These are phyloP conservation scores for Diaporthe capsici DNA, from an alignment of 2,329 filamentous ascomycete genomes.

Conservation along the genomic window DNA sequence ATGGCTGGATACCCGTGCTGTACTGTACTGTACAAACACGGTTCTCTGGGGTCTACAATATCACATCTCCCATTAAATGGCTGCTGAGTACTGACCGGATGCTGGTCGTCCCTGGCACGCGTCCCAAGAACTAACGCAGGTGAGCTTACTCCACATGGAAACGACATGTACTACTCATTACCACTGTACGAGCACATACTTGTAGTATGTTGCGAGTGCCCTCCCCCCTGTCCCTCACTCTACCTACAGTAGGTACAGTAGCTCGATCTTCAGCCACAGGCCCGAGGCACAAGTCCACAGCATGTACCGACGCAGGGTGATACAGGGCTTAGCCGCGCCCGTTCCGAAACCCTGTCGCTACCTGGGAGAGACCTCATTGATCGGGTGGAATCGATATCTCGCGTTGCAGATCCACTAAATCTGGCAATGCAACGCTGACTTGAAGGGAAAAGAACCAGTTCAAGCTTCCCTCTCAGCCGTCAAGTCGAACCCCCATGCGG, in stretches of 20 bases:
- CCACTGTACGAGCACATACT: neutral
- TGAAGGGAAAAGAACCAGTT: neutral
- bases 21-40: neutral
- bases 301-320: neutral
- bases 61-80: slow-evolving; percentile 3
- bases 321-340: neutral
- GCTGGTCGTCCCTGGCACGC: neutral
- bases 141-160: slow-evolving; percentile 28
- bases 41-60: neutral
- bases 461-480: slow-evolving; percentile 26
- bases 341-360: neutral
- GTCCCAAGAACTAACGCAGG: neutral
- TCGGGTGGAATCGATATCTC: slow-evolving; percentile 30
- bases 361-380: neutral
- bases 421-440: slow-evolving; percentile 22
- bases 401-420: slow-evolving; percentile 31
- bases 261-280: slow-evolving; percentile 29
- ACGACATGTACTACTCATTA: slow-evolving; percentile 4
- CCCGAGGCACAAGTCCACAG: neutral
- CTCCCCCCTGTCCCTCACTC: neutral
- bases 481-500: slow-evolving; percentile 26
- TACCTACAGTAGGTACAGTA: neutral
- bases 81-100: neutral
- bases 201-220: neutral
- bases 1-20: neutral